These are phyloP conservation scores for Ceraceosorus guamensis DNA, from an alignment of 1,284 basidiomycete genomes.

Conservation along the genomic window DNA sequence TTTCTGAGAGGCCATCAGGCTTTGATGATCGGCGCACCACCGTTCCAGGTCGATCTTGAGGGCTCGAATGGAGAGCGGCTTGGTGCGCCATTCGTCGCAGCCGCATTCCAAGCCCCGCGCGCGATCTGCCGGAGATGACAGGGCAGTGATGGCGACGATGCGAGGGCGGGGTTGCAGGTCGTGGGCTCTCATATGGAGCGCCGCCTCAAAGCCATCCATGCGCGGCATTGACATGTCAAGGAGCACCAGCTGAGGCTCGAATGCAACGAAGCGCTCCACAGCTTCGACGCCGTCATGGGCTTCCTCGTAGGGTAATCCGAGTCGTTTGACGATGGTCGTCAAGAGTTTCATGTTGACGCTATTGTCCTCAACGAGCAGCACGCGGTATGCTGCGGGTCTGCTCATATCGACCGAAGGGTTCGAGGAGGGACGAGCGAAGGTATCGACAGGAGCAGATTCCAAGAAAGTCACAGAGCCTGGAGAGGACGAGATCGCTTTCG, in stretches of 20 bases:
- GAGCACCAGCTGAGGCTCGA: constrained; percentile 27
- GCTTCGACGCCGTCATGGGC: constrained; percentile 35
- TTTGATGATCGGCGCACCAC: too few species aligned
- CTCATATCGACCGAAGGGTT: too few species aligned
- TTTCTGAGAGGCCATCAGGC: too few species aligned
- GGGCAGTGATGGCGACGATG: constrained; percentile 35
- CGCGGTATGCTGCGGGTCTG: constrained; percentile 17
- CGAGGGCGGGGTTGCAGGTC: constrained; percentile 5
- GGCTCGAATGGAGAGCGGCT: constrained; percentile 19
- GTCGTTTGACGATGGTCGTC: constrained; percentile 22
- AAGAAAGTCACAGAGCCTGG: too few species aligned
- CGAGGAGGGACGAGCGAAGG: too few species aligned
- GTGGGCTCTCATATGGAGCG: constrained; percentile 27
- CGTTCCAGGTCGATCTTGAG: constrained; percentile 7
- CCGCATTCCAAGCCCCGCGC: constrained; percentile 22
- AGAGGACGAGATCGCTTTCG: not conserved
- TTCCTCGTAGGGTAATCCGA: constrained; percentile 21
- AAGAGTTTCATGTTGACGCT: constrained; percentile 36
- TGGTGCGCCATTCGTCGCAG: constrained; percentile 36
- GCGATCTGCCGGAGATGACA: constrained; percentile 29
- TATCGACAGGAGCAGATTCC: too few species aligned
- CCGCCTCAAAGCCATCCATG: constrained; percentile 33
- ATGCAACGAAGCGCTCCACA: constrained; percentile 22
- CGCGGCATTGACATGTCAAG: constrained; percentile 38
- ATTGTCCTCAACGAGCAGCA: constrained; percentile 39